Base-by-base conservation (phyloP, 2,329 filamentous ascomycete genomes). In the Nannizziopsis arthrosporioides region DNA sequence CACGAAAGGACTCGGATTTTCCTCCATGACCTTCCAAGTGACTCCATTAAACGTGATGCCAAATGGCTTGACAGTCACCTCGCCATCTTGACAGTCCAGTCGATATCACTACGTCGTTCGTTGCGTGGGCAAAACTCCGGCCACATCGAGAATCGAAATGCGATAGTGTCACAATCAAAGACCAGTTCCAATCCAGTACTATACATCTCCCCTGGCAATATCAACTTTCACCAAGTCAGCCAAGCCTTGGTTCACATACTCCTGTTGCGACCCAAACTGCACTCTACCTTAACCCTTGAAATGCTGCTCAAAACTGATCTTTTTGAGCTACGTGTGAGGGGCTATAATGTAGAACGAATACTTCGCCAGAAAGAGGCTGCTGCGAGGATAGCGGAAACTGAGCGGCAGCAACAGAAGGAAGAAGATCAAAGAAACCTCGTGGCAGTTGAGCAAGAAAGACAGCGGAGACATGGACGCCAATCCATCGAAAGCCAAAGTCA, bases 321-420 rank as follows among this genome's bases (percentile, higher is more conserved):
- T 18, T 77, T 84, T 41, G 82, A 89, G 44, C 70, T 98, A 36
- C 82, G 86, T 57, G 80, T 81, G 51, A 86, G 92, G 54, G 92
- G 92, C 1, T 96, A 95, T 72, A 96, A 98, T 56, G 92, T 98
- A 35, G 87, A 95, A 60, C 83, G 92, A 43, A 96, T 98, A 53
- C 73, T 98, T 17, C 80, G 86, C 34, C 83, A 83, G 47, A 93
- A 93, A 68, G 87, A 84, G 15, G 85, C 85, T 2, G 88, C 96
- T 64, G 85, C 86, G 5, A 79, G 85, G 45, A 81, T 96, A 54
- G 88, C 87, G 0, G 89, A 95, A 60, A 84, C 85, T 57, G 81
- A 87, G 62, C 77, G 85, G 42, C 81, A 83, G 59, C 60, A 43
- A 22, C 80, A 84, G 32, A 64, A 88, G 5, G 83, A 85, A 53